Evolutionary conservation across 768 basidiomycete species (phyloP).

Genomic region (Rhizopogon vinicolor): DNA sequence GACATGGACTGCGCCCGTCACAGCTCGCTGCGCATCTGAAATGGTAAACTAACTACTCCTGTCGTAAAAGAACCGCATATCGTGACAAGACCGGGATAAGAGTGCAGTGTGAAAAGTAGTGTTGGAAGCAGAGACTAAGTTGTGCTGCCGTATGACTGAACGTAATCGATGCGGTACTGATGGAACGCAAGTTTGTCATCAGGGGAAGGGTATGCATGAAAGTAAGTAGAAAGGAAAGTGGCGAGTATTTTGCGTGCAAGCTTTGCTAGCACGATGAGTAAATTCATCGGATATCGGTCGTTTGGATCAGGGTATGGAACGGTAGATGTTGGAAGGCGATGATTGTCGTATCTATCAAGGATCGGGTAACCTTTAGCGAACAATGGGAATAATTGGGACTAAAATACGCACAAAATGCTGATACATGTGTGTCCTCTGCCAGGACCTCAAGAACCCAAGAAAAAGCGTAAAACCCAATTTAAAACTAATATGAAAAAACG

Average conservation of each 20-base stretch:
- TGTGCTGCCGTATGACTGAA: neutral
- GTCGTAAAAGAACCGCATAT: neutral
- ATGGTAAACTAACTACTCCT: neutral
- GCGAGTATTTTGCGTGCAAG: neutral
- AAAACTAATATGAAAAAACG: constrained; percentile 13
- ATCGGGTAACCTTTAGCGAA: neutral
- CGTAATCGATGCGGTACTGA: neutral
- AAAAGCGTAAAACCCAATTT: constrained; percentile 16
- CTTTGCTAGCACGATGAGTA: neutral
- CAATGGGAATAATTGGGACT: neutral
- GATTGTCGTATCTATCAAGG: neutral
- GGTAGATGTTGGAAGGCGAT: neutral
- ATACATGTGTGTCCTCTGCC: constrained; percentile 7
- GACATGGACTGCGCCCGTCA: neutral
- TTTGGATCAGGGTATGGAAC: neutral
- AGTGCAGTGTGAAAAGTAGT: neutral
- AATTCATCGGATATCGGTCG: neutral
- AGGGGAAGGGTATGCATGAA: neutral
- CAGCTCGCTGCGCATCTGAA: neutral
- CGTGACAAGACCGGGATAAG: neutral
- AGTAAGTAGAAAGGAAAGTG: neutral
- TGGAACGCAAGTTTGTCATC: neutral
- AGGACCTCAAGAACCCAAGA: constrained; percentile 20
- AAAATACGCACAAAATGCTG: neutral
- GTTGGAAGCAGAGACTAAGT: neutral